Conservation (phyloP, 257 asterid species). For the Petrea volubilis region DNA sequence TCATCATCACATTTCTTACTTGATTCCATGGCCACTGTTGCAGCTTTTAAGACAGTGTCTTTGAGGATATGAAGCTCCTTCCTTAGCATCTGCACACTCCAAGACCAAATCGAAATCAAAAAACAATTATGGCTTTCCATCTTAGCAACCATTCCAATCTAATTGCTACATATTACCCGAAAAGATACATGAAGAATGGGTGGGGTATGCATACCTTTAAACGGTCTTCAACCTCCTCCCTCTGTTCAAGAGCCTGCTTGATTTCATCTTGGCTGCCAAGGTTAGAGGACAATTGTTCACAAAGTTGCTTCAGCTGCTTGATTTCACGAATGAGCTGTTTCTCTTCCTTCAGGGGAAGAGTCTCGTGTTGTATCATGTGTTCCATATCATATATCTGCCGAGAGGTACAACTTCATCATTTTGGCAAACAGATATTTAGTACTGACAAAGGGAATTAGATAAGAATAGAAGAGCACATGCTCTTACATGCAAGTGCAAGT, state of each 20-base stretch:
- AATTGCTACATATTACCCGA: neutral
- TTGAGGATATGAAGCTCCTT: conserved; percentile 83
- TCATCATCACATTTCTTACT: conserved; percentile 66
- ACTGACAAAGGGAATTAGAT: neutral
- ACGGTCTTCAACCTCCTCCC: conserved; percentile 69
- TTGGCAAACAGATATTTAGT: neutral
- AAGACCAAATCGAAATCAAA: conserved; percentile 16
- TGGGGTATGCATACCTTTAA: conserved; percentile 57
- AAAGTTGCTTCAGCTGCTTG: conserved; percentile 86
- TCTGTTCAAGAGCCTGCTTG: conserved; percentile 81
- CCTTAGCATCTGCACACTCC: conserved; percentile 54
- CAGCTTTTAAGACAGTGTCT: conserved; percentile 55
- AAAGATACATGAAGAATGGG: conserved; percentile 17
- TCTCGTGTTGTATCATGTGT: conserved; percentile 84
- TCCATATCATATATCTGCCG: conserved; percentile 68
- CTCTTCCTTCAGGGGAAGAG: conserved; percentile 83
- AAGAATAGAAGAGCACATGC: conserved; percentile 14
- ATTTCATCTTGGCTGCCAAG: conserved; percentile 86
- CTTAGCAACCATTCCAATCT: conserved; percentile 8
- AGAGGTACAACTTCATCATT: conserved; percentile 16
- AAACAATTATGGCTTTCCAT: conserved; percentile 3
- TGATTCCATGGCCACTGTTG: conserved; percentile 58
- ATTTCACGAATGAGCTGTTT: conserved; percentile 81
- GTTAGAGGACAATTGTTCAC: conserved; percentile 80
- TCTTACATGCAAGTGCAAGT: neutral